Conservation (phyloP, 1,284 basidiomycete species). For the Ceratobasidium sp. region DNA sequence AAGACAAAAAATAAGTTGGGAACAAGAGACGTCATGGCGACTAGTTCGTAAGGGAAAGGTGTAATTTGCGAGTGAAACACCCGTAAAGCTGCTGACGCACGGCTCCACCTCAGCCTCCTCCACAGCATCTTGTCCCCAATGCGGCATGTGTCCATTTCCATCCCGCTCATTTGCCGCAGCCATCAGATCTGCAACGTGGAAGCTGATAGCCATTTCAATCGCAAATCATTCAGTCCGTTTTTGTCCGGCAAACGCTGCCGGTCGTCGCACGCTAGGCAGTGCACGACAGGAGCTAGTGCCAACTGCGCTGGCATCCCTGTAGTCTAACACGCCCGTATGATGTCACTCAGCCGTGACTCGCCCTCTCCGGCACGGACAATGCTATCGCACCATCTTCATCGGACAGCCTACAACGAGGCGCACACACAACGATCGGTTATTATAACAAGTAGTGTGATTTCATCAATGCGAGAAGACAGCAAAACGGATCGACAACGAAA, state of each 20-base stretch:
- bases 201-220: conserved; percentile 18
- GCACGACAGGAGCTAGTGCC: neutral
- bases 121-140: conserved; percentile 5
- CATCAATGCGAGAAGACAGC: conserved; percentile 16
- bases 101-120: neutral
- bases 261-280: conserved; percentile 4
- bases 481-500: conserved; percentile 25
- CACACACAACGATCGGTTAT: conserved; percentile 7
- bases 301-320: conserved; percentile 11
- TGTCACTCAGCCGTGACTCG: neutral
- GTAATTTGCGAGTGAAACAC: conserved; percentile 30
- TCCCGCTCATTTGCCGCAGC: conserved; percentile 21
- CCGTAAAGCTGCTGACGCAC: conserved; percentile 2
- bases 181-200: conserved; percentile 28
- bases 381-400: conserved; percentile 18
- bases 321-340: neutral
- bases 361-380: neutral
- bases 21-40: conserved; percentile 35
- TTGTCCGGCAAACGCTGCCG: conserved; percentile 17
- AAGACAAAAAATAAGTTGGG: neutral
- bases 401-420: conserved; percentile 15
- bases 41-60: conserved; percentile 18
- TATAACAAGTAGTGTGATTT: conserved; percentile 39
- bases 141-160: neutral
- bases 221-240: conserved; percentile 18